phyloP scores from a whole-genome alignment of 2,329 filamentous ascomycete genomes.

The Trichoderma aggressivum region DNA sequence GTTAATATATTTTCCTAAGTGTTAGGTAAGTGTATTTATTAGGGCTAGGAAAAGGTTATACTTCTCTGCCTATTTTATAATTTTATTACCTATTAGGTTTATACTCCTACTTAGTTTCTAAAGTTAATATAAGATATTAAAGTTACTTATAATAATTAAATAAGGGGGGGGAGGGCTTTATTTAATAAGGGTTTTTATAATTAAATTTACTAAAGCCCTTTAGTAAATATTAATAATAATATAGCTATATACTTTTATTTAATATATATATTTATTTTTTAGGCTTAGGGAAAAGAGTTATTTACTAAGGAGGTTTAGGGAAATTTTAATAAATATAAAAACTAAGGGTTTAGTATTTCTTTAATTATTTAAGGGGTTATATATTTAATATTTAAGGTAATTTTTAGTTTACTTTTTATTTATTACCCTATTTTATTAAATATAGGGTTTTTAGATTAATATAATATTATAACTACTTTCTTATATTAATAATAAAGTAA shows the following conservation, averaged over 20 bases:
- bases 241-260: background rate
- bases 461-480: background rate
- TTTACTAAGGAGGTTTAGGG: background rate
- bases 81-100: background rate
- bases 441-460: background rate
- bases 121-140: background rate
- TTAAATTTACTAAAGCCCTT: too few relatives aligned
- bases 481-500: too few relatives aligned
- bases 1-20: background rate
- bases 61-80: background rate
- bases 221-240: background rate
- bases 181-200: background rate
- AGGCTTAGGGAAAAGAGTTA: background rate
- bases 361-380: background rate
- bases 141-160: background rate
- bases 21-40: background rate
- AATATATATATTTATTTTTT: background rate
- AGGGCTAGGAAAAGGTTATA: background rate
- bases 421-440: background rate
- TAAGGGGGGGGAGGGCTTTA: background rate
- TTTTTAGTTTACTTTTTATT: background rate
- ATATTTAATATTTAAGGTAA: background rate
- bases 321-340: constrained; percentile 6
- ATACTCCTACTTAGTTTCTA: background rate
- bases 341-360: background rate